Evolutionary conservation across 139 green algal genomes (phyloP), one percentile per base, ranked within the genome.

Genomic region (Micromonas commoda): DNA sequence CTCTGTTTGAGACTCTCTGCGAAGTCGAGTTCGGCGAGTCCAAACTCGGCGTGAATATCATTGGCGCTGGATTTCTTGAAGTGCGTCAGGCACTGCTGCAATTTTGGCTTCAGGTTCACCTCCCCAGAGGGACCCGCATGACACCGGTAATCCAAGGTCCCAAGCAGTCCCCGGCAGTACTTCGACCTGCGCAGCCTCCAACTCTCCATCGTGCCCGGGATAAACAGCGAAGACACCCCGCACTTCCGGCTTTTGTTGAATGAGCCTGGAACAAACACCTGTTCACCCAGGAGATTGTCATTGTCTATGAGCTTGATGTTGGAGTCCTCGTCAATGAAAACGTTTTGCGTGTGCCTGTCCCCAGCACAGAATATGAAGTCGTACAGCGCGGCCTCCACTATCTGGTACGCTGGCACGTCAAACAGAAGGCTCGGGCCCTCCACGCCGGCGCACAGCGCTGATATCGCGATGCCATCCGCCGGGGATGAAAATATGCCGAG

Each of bases 321-420:
- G 29, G 20, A 23, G 29, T 35, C 23, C 32, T 70, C 68, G 6
- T 75, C 68, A 2, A 75, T 68, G 9, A 60, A 75, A 2, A 75
- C 38, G 68, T 75, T 75, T 28, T 75, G 68, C 35, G 68, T 61
- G 68, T 75, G 68, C 26, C 68, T n/a, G 9, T 75, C 68, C 20
- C 37, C 68, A 23, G 37, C n/a, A 68, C 68, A 75, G 2, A 75
- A 75, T 1, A 75, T n/a, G 21, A 75, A 75, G 33, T 75, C 68
- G 9, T 60, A 75, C 37, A 75, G 26, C 33, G 68, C 68, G 1
- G 68, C 68, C 35, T 54, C 24, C 33, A 28, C 68, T 21, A 75
- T 68, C 35, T n/a, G 21, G n/a, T 57, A 19, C 1, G 20, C n/a
- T 2, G 68, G 68, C 64, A 70, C 24, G n/a, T 32, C 28, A 5